These are phyloP conservation scores for Gnomoniopsis smithogilvyi DNA, from an alignment of 2,329 filamentous ascomycete genomes.

Conservation along the genomic window DNA sequence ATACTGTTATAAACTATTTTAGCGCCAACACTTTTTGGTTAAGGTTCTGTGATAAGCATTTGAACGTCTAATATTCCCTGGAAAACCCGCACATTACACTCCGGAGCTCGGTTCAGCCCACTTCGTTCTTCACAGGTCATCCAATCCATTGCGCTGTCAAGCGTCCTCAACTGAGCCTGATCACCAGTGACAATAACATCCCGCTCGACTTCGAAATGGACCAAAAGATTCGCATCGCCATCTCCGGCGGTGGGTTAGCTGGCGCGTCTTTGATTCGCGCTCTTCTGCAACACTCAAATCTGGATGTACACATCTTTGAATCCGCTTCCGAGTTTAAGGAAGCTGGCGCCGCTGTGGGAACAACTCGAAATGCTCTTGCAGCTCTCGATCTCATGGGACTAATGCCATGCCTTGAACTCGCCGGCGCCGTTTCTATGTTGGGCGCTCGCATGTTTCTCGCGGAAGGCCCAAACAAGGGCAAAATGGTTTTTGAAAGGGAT, in stretches of 20 bases:
- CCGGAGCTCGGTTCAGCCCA: too few species aligned
- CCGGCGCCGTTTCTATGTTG: neutral
- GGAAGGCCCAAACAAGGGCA: neutral
- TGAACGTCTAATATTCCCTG: too few species aligned
- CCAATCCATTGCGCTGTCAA: too few species aligned
- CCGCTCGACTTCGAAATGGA: too few species aligned
- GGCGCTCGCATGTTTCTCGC: neutral
- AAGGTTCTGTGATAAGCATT: too few species aligned
- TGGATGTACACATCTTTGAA: constrained; percentile 8
- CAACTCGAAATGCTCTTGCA: neutral
- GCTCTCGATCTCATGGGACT: neutral
- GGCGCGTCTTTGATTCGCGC: constrained; percentile 16
- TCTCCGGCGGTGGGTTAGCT: constrained; percentile 20
- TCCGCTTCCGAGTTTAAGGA: neutral
- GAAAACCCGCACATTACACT: too few species aligned
- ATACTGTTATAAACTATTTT: too few species aligned
- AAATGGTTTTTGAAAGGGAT: neutral
- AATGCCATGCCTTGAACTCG: constrained; percentile 9
- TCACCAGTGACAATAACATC: too few species aligned
- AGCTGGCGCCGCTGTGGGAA: neutral
- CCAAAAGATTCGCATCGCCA: constrained; percentile 17
- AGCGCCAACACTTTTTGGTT: too few species aligned
- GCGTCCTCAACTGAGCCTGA: too few species aligned
- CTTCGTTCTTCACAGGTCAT: too few species aligned
- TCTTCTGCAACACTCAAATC: neutral